Percentiles rank a stretch among this genome's conserved stretches.
Conservation (phyloP, 148 eudicot genomes). For the Polygonum aviculare region DNA sequence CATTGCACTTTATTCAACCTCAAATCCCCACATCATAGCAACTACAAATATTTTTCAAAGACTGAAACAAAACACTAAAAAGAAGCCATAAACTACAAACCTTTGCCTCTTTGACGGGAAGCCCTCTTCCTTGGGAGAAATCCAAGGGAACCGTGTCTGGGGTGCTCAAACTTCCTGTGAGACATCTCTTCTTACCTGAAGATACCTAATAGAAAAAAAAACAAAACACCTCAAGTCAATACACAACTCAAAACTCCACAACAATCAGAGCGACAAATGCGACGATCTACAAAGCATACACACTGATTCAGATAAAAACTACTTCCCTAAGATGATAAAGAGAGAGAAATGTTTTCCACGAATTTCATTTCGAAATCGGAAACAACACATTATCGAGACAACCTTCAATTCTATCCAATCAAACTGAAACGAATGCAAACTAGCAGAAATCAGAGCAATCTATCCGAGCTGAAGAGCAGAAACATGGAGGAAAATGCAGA, state of each 20-base stretch:
- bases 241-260: not conserved
- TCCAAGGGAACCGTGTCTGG: constrained; percentile 61
- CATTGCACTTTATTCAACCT: not conserved
- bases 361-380: not conserved
- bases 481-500: not conserved
- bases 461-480: not conserved
- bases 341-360: not conserved
- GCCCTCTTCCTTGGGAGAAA: constrained; percentile 68
- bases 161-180: constrained; percentile 69
- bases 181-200: constrained; percentile 31
- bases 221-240: not conserved
- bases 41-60: not conserved
- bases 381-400: not conserved
- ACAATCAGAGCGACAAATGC: not conserved
- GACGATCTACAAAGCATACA: not conserved
- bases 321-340: not conserved
- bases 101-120: constrained; percentile 48
- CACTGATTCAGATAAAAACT: not conserved
- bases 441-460: not conserved
- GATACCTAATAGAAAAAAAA: not conserved
- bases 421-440: not conserved
- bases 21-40: not conserved
- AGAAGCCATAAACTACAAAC: constrained; percentile 15
- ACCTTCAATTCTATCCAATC: not conserved
- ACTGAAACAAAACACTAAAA: not conserved